Percentiles rank a stretch among this genome's conserved stretches.
phyloP scores from a whole-genome alignment of 306 rosid species.

The Mimosa bimucronata region DNA sequence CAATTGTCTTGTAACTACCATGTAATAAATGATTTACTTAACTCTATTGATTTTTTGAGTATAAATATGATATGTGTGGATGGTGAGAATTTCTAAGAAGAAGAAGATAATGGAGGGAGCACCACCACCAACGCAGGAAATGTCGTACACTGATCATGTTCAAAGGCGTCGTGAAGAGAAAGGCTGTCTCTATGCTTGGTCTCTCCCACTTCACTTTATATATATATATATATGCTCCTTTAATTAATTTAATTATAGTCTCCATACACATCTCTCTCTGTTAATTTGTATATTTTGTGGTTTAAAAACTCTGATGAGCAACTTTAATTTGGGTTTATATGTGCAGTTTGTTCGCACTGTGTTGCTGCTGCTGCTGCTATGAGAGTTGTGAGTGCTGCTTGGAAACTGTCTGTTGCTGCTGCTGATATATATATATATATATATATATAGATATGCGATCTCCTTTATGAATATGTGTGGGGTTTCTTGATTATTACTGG shows the following conservation, averaged over 20 bases:
- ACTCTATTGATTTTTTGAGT: too few species aligned
- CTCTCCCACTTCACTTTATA: background rate
- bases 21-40: background rate
- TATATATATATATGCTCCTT: background rate
- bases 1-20: background rate
- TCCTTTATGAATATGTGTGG: background rate
- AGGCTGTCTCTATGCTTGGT: constrained; percentile 64
- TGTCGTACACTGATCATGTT: constrained; percentile 53
- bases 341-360: constrained; percentile 54
- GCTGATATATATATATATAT: constrained; percentile 1
- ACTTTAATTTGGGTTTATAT: background rate
- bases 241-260: background rate
- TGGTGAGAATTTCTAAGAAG: background rate
- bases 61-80: constrained; percentile 7
- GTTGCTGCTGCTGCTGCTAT: constrained; percentile 70
- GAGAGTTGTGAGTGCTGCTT: constrained; percentile 55
- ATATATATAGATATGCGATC: too few species aligned
- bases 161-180: constrained; percentile 50
- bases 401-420: constrained; percentile 60
- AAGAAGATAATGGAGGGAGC: constrained; percentile 44
- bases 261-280: too few species aligned
- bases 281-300: background rate
- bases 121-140: constrained; percentile 52
- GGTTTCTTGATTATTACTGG: background rate
- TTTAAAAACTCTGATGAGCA: background rate